Percentiles rank a stretch among this genome's conserved stretches.
Conservation (phyloP, 345 rosid species). For the Chamaenerion angustifolium region DNA sequence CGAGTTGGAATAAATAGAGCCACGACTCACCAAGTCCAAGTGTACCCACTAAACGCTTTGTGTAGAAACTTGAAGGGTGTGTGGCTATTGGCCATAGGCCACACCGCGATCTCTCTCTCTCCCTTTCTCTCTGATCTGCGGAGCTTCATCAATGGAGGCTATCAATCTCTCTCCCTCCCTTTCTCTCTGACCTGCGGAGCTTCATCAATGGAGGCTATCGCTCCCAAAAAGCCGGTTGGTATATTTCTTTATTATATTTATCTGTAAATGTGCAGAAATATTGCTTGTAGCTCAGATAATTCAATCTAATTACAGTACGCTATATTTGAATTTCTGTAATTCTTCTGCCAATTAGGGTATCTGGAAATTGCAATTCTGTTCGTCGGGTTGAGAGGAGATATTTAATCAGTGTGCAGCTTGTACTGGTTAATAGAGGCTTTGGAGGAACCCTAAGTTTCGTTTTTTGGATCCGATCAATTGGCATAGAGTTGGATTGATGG, state of each 20-base stretch:
- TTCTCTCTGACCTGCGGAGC: constrained; percentile 1
- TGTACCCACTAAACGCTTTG: constrained; percentile 3
- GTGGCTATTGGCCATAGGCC: no score
- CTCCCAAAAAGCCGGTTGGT: constrained; percentile 1
- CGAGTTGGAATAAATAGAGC: no score
- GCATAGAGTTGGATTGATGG: not conserved
- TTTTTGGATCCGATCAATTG: constrained; percentile 4
- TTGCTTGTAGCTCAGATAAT: not conserved
- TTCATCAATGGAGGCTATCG: constrained; percentile 8
- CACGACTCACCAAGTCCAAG: no score
- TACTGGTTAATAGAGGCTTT: not conserved
- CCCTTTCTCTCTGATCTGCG: constrained; percentile 1
- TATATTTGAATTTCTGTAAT: no score
- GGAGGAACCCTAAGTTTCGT: not conserved
- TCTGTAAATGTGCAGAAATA: no score
- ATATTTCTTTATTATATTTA: no score
- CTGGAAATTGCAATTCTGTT: not conserved
- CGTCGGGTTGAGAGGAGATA: not conserved
- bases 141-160: constrained; percentile 9
- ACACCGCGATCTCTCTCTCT: constrained; percentile 1
- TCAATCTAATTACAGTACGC: no score
- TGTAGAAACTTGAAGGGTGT: no score
- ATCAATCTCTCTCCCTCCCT: constrained; percentile 2
- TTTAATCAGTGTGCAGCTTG: no score
- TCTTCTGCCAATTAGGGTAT: not conserved